Evolutionary conservation across 306 rosid genomes (phyloP), one percentile per base, ranked within the genome.

Genomic region (Pachyrhizus erosus): DNA sequence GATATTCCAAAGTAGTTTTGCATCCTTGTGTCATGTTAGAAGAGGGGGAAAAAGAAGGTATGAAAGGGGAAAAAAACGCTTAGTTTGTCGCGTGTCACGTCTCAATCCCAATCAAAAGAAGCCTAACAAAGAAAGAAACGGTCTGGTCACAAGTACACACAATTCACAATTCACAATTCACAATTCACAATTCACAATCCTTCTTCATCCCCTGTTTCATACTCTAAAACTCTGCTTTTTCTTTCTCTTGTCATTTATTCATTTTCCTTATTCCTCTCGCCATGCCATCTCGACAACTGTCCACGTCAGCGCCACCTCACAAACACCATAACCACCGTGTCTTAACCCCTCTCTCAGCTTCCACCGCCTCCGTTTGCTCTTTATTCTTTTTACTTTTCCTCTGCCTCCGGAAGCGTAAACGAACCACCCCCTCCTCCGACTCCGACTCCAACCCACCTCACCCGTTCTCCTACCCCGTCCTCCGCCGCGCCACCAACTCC

Each of bases 401-500:
- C 57, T 90, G 94, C 70, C 73, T 83, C 65, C 94, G 98, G 3
- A 89, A 86, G 69, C 33, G 87, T 5, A 82, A 74, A 39, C 97
- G 96, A 66, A 87, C 98, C 13, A 81, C 94, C 24, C 96, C 97
- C 0, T 86, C 92, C 58, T 79, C 89, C 43, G 89, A 86, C 57
- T 64, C 87, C 2, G 88, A 89, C 29, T 83, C 95, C 40, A 87
- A 75, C 34, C 94, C 97, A 0, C 99, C 99, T 1, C 90, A 87
- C 24, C 90, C 90, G 2, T 89, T 86, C 92, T 73, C 97, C 42
- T 96, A 87, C 88, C 21, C 94, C 46, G 48, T 86, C 69, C 99
- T 96, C 84, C 94, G 92, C 70, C 97, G 97, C 20, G 97, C 99
- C 80, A 96, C 99, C 20, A 84, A 85, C 65, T 92, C 94, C 1